These are phyloP conservation scores for Myriosclerotinia duriaeana DNA, from an alignment of 2,329 filamentous ascomycete genomes.

Conservation along the genomic window DNA sequence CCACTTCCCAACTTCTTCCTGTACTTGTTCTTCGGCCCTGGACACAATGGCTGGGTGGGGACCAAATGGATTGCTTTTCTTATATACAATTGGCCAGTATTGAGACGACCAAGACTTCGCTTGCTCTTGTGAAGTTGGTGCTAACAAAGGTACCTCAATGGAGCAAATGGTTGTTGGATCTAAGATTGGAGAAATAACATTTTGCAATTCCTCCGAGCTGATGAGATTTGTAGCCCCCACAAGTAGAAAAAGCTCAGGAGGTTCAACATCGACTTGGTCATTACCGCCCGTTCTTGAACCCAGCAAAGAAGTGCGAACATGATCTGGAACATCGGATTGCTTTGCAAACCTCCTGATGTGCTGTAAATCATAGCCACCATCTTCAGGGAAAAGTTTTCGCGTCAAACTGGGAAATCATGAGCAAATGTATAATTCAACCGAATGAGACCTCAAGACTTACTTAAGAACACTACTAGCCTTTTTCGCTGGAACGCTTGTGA, in stretches of 20 bases:
- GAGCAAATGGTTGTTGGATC: constrained; percentile 45
- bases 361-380: constrained; percentile 63
- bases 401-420: constrained; percentile 50
- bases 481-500: constrained; percentile 70
- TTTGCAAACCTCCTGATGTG: constrained; percentile 78
- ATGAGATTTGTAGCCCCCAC: constrained; percentile 53
- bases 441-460: constrained; percentile 49
- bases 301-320: constrained; percentile 58
- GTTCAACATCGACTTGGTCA: constrained; percentile 49
- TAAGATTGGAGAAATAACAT: constrained; percentile 50
- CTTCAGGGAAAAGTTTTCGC: constrained; percentile 56
- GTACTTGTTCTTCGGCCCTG: constrained; percentile 68
- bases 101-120: constrained; percentile 70
- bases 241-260: constrained; percentile 47
- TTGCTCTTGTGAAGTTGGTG: constrained; percentile 74
- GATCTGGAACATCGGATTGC: constrained; percentile 63
- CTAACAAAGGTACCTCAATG: constrained; percentile 68
- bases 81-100: constrained; percentile 84
- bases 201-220: constrained; percentile 52
- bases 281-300: constrained; percentile 49
- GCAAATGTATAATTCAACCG: constrained; percentile 30
- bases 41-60: constrained; percentile 75
- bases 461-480: constrained; percentile 70
- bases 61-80: constrained; percentile 82
- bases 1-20: constrained; percentile 62